Percentiles rank a stretch among this genome's conserved stretches.
Conservation (phyloP, 2,329 filamentous ascomycete genomes). For the Aspergillus latus region DNA sequence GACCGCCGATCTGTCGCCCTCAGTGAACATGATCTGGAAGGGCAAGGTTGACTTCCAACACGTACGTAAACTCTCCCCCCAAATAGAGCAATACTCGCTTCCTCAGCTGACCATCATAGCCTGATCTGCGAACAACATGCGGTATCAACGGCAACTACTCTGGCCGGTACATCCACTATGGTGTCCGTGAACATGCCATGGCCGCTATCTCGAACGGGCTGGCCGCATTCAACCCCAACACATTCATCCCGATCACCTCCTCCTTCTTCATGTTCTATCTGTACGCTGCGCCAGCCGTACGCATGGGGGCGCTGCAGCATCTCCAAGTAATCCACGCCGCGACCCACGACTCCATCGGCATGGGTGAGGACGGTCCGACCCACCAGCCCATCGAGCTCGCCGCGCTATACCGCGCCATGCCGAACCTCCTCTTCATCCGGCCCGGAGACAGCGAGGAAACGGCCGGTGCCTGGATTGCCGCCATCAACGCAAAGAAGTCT, state of each 20-base stretch:
- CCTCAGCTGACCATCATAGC: constrained; percentile 22
- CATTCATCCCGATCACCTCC: constrained; percentile 59
- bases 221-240: constrained; percentile 57
- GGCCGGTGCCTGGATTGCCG: constrained; percentile 45
- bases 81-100: not conserved
- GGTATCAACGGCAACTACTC: constrained; percentile 52
- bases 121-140: constrained; percentile 30
- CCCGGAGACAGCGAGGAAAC: constrained; percentile 60
- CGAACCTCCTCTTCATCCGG: constrained; percentile 61
- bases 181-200: constrained; percentile 64
- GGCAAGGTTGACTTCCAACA: constrained; percentile 54
- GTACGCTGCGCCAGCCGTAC: constrained; percentile 57
- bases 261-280: constrained; percentile 66
- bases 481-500: constrained; percentile 39
- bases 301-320: constrained; percentile 60
- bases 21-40: constrained; percentile 57
- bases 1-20: constrained; percentile 55
- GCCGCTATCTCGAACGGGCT: constrained; percentile 77
- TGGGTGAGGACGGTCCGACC: constrained; percentile 62
- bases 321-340: constrained; percentile 60
- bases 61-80: constrained; percentile 30
- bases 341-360: constrained; percentile 62
- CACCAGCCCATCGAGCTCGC: constrained; percentile 62
- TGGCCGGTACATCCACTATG: constrained; percentile 56
- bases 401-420: constrained; percentile 61